Evolutionary conservation across 768 basidiomycete genomes (phyloP).

Genomic region (Tulasnella sp.): DNA sequence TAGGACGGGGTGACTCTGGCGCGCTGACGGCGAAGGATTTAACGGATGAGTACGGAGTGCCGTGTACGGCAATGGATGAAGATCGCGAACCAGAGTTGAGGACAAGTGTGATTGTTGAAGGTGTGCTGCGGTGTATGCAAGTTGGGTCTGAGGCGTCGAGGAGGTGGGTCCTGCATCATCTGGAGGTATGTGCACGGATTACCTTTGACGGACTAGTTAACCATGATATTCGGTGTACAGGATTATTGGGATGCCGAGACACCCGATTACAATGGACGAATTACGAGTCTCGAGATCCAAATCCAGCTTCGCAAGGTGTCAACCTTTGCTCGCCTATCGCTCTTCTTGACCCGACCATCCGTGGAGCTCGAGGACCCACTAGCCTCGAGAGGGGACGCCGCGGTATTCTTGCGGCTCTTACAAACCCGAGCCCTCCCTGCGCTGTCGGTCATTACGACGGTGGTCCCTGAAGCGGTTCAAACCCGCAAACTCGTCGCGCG

Average conservation of each 20-base stretch:
- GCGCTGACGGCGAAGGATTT: conserved; percentile 36
- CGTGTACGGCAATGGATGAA: not conserved
- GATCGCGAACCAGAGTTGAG: conserved; percentile 24
- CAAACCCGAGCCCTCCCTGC: conserved; percentile 40
- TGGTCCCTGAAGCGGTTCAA: conserved; percentile 20
- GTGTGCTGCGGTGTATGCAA: conserved; percentile 36
- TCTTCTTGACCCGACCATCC: conserved; percentile 24
- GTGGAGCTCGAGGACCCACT: conserved; percentile 6
- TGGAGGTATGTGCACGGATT: not conserved
- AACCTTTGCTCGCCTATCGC: conserved; percentile 28
- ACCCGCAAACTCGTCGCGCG: conserved; percentile 32
- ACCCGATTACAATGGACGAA: too few relatives aligned
- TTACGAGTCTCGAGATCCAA: conserved; percentile 28
- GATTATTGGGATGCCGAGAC: conserved; percentile 36
- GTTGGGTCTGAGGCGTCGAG: conserved; percentile 35
- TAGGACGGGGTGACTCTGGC: conserved; percentile 33
- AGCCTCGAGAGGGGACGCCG: conserved; percentile 20
- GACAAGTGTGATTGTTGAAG: conserved; percentile 36
- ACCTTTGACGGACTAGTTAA: not conserved
- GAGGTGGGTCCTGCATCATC: conserved; percentile 38
- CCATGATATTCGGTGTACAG: conserved; percentile 24
- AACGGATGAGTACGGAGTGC: conserved; percentile 39
- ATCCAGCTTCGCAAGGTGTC: conserved; percentile 40
- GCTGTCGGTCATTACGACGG: conserved; percentile 29
- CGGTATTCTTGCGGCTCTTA: conserved; percentile 30